A percentile compares a stretch with the other conserved stretches of the same genome.
Evolutionary conservation across 2,329 filamentous ascomycete genomes (phyloP).

Genomic region (Beauveria bassiana): DNA sequence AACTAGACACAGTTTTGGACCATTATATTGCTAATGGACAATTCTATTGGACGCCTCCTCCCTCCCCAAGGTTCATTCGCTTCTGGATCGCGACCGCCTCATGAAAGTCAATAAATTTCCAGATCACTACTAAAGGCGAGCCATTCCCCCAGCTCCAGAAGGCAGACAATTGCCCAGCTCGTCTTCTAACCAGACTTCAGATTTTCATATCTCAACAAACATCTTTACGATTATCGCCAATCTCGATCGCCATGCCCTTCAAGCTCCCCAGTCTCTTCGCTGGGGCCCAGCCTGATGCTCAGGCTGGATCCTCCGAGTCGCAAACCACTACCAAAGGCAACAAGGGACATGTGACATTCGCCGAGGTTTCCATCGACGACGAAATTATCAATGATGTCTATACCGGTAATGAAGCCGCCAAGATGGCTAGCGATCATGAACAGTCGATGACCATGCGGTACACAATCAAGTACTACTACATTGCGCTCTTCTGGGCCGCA

Average conservation of each 20-base stretch:
- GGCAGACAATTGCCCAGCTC: too few relatives aligned
- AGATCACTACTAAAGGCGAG: background rate
- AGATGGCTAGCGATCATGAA: constrained; percentile 12
- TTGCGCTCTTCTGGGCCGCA: constrained; percentile 14
- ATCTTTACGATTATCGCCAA: background rate
- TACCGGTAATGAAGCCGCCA: constrained; percentile 12
- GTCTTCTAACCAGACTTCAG: background rate
- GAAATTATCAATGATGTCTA: constrained; percentile 13
- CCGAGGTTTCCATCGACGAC: background rate
- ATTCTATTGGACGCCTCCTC: background rate
- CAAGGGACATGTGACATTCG: background rate
- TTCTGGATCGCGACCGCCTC: constrained; percentile 1
- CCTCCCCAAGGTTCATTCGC: background rate
- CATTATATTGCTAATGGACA: background rate
- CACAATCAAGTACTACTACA: constrained; percentile 13
- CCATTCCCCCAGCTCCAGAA: background rate
- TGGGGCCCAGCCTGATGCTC: background rate
- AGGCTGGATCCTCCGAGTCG: background rate
- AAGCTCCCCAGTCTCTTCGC: background rate
- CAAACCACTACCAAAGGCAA: background rate
- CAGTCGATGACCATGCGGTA: constrained; percentile 14
- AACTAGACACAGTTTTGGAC: background rate
- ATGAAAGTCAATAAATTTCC: background rate
- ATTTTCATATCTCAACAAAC: background rate
- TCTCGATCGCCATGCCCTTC: background rate